Conservation (phyloP, 257 asterid genomes). For the Mitragyna speciosa region DNA sequence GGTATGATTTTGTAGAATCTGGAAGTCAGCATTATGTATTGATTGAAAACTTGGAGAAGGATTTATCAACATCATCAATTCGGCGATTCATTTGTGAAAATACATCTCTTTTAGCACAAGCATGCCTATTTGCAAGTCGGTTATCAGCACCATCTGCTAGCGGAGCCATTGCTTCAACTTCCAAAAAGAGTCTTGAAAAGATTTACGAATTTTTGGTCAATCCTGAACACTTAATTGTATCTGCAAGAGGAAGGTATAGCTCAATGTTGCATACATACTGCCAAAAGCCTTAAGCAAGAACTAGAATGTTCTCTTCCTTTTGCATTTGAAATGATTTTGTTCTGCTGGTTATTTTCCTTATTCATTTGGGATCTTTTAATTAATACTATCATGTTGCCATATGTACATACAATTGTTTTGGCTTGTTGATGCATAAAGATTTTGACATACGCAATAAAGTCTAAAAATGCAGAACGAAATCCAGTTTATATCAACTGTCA, state of each 20-base stretch:
- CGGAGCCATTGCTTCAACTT: slow-evolving; percentile 49
- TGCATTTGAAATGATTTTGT: not conserved
- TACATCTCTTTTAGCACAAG: slow-evolving; percentile 45
- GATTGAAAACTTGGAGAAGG: slow-evolving; percentile 50
- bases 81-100: slow-evolving; percentile 34
- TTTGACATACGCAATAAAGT: not conserved
- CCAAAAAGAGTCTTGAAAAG: slow-evolving; percentile 31
- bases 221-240: slow-evolving; percentile 48
- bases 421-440: not conserved
- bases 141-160: slow-evolving; percentile 36
- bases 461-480: not conserved
- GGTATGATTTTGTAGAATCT: slow-evolving; percentile 7
- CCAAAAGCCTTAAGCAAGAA: not conserved
- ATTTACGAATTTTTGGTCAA: slow-evolving; percentile 42
- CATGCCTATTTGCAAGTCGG: slow-evolving; percentile 43
- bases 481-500: not conserved
- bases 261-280: slow-evolving; percentile 8
- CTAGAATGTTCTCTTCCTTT: not conserved
- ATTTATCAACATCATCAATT: slow-evolving; percentile 38
- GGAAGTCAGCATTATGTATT: slow-evolving; percentile 30
- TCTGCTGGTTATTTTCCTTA: not conserved
- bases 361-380: not conserved
- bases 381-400: not conserved
- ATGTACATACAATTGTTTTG: not conserved
- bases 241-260: slow-evolving; percentile 55